Base-by-base conservation (phyloP, 192 early-diverging fungal species). In the Glomus cerebriforme region DNA sequence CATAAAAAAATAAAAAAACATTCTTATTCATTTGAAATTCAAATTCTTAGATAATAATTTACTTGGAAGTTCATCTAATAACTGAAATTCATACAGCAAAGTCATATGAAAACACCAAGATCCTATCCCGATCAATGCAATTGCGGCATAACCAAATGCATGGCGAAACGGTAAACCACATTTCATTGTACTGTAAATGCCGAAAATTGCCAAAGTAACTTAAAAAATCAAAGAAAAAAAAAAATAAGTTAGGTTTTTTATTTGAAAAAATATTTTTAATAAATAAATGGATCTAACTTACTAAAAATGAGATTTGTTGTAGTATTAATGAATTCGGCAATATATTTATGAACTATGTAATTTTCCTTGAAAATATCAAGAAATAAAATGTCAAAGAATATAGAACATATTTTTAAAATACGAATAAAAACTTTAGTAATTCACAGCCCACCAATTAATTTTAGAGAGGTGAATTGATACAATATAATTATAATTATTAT, bases 241-340 rank as follows among this genome's bases (percentile, higher is more conserved):
- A 9, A n/a, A n/a, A n/a, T n/a, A n/a, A n/a, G n/a, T n/a, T n/a
- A n/a, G n/a, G n/a, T n/a, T n/a, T n/a, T n/a, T n/a, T n/a, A n/a
- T n/a, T n/a, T n/a, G n/a, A n/a, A n/a, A n/a, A n/a, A n/a, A n/a
- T n/a, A n/a, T 64, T 45, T 47, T 26, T 29, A 29, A 47, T 39
- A 22, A 34, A 13, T 39, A 59, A 73, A 27, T 73, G 7, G 24
- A 49, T 58, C 6, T 19, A 10, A 77, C 78, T 82, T 80, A 79
- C 83, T 80, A 80, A 91, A 95, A 66, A 82, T 85, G 32, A 92
- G 67, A 80, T 95, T 95, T 27, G 92, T 90, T 29, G 83, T 81
- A 19, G 92, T 90, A 82, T 95, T 95, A 83, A 92, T 91, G 74
- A 90, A 93, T 84, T 96, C 95, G 68, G 93, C 92, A 78, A 95